Conservation (phyloP, 306 rosid species). For the Myrica gale region DNA sequence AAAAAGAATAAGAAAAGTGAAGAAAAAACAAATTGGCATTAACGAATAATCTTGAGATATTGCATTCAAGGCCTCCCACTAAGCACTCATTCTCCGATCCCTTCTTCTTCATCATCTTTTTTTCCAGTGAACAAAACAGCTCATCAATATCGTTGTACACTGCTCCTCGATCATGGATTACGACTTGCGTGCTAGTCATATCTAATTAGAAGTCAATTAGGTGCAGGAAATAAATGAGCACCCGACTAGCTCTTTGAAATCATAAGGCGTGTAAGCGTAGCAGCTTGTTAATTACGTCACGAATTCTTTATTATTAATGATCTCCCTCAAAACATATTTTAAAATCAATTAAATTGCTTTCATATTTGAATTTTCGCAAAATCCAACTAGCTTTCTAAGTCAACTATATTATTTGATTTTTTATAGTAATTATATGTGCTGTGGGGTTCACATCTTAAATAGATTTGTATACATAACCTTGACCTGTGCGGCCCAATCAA, state of each 20-base stretch:
- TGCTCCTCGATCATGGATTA: too few relatives aligned
- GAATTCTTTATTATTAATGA: not conserved
- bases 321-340: not conserved
- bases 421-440: not conserved
- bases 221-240: too few relatives aligned
- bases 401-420: not conserved
- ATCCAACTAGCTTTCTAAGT: not conserved
- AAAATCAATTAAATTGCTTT: not conserved
- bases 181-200: not conserved
- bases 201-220: not conserved
- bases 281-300: not conserved
- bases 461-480: not conserved
- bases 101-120: not conserved
- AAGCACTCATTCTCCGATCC: not conserved
- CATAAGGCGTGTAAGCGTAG: not conserved
- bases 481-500: not conserved
- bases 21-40: not conserved
- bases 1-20: too few relatives aligned
- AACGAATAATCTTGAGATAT: too few relatives aligned
- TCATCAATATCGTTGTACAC: too few relatives aligned
- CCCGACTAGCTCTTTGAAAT: not conserved
- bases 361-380: not conserved
- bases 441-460: not conserved
- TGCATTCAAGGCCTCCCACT: not conserved
- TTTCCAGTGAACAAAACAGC: too few relatives aligned